Conservation (phyloP, 2,329 filamentous ascomycete genomes). For the Epichloe typhina region DNA sequence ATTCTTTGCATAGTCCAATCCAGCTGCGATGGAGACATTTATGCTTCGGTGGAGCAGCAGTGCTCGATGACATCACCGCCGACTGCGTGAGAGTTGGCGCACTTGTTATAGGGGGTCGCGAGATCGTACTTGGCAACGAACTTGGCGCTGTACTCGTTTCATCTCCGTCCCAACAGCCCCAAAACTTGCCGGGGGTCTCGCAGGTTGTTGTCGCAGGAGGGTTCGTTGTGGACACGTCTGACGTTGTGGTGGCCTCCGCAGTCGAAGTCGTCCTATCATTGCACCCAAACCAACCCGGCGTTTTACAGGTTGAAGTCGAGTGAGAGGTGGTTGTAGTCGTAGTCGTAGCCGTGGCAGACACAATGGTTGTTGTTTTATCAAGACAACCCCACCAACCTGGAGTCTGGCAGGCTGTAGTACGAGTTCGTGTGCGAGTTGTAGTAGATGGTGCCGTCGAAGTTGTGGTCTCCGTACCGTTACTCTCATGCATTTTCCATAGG, state of each 20-base stretch:
- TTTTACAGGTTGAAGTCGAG: constrained; percentile 42
- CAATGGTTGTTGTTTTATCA: constrained; percentile 46
- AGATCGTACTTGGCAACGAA: neutral
- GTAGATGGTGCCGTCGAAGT: constrained; percentile 44
- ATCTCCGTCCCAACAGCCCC: constrained; percentile 37
- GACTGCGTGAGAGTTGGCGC: constrained; percentile 17
- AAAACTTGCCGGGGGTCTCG: constrained; percentile 40
- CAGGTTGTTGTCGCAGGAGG: constrained; percentile 26
- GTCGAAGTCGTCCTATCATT: constrained; percentile 32
- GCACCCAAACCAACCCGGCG: constrained; percentile 55
- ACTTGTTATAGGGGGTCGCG: constrained; percentile 16
- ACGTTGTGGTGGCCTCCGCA: constrained; percentile 16
- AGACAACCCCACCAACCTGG: constrained; percentile 85
- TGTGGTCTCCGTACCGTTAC: constrained; percentile 70
- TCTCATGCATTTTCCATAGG: constrained; percentile 89
- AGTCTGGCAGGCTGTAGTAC: constrained; percentile 79
- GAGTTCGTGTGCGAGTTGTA: constrained; percentile 54
- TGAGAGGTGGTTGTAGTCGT: constrained; percentile 29
- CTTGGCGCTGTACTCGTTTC: constrained; percentile 14
- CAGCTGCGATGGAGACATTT: constrained; percentile 26
- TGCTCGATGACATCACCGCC: constrained; percentile 15
- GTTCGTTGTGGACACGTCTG: constrained; percentile 12
- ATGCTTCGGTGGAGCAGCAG: constrained; percentile 13
- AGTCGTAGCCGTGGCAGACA: constrained; percentile 18
- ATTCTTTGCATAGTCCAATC: constrained; percentile 29